Evolutionary conservation across 1,284 basidiomycete species (phyloP), one percentile per base, ranked within the genome.

Genomic region (Ganoderma lucidum): DNA sequence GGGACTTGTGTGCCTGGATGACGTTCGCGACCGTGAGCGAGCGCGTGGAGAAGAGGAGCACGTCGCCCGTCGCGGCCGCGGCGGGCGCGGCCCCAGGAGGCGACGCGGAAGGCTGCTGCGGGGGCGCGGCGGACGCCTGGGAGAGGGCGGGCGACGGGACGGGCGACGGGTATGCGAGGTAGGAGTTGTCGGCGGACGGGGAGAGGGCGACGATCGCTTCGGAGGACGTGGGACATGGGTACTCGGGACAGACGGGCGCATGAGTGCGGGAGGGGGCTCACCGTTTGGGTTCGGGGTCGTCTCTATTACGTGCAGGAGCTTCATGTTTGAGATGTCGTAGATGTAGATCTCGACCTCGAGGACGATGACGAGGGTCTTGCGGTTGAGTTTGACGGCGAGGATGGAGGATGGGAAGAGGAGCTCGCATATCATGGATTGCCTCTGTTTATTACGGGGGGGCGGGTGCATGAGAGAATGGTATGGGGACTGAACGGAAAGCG

Each of bases 261-360:
- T 62, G 44, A 23, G 66, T 51, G 60, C 8, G 51, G 28, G 68
- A 45, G 32, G 19, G 17, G 4, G 67, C 79, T 76, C 81, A 96
- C 96, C 96, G 79, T 97, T 93, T 1, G 97, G 96, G 80, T 99
- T 99, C 0, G 95, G 91, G 17, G 94, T 93, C 0, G 97, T 99
- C 84, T 99, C 98, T 68, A 99, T 97, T 62, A 98, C 98, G 80
- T 99, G 97, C 56, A 98, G 82, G 41, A 99, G 87, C 76, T 97
- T 94, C 97, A 99, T 99, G 76, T 98, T 99, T 70, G 93, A 95
- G 76, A 99, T 99, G 79, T 99, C 97, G 79, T 99, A 99, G 68
- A 99, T 96, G 83, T 99, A 99, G 70, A 99, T 98, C 81, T 99
- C 96, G 55, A 90, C 90, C 79, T 98, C 97, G 65, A 99, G 88